A percentile compares a stretch with the other conserved stretches of the same genome.
Evolutionary conservation across 305 asterid species (phyloP).

Genomic region (Fraxinus latifolia): DNA sequence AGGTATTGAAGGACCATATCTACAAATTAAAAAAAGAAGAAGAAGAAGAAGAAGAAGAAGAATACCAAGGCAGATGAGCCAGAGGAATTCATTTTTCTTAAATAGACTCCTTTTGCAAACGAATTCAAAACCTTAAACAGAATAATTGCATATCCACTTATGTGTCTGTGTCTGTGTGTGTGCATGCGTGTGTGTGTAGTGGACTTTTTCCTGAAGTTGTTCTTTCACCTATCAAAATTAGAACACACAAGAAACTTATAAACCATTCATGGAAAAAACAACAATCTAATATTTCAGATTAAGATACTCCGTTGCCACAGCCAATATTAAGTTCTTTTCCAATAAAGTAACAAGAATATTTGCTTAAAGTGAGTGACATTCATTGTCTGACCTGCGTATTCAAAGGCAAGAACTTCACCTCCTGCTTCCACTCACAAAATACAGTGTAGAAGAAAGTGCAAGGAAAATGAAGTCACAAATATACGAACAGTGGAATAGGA

Average conservation of each 20-base stretch:
- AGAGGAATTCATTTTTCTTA: conserved; percentile 1
- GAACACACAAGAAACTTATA: not conserved
- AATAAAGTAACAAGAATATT: not conserved
- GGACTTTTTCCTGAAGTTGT: not conserved
- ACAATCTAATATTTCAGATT: not conserved
- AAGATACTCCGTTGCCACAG: not conserved
- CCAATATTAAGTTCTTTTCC: not conserved
- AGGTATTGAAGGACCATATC: conserved; percentile 62
- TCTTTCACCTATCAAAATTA: not conserved
- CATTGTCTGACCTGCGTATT: not conserved
- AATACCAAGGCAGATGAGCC: conserved; percentile 9
- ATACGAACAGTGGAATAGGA: not conserved
- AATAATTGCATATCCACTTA: not conserved
- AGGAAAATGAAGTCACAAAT: not conserved
- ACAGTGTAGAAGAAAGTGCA: not conserved
- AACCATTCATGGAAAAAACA: not conserved
- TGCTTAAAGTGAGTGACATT: not conserved
- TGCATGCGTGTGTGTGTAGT: not conserved
- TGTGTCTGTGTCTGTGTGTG: too few relatives aligned
- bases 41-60: not conserved
- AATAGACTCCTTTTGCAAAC: not conserved
- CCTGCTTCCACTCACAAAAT: not conserved
- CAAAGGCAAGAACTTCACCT: not conserved
- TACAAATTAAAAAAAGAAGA: conserved; percentile 19
- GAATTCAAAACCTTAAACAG: not conserved